Evolutionary conservation across 192 early-diverging fungal genomes (phyloP).

Genomic region (Coemansia asiatica): DNA sequence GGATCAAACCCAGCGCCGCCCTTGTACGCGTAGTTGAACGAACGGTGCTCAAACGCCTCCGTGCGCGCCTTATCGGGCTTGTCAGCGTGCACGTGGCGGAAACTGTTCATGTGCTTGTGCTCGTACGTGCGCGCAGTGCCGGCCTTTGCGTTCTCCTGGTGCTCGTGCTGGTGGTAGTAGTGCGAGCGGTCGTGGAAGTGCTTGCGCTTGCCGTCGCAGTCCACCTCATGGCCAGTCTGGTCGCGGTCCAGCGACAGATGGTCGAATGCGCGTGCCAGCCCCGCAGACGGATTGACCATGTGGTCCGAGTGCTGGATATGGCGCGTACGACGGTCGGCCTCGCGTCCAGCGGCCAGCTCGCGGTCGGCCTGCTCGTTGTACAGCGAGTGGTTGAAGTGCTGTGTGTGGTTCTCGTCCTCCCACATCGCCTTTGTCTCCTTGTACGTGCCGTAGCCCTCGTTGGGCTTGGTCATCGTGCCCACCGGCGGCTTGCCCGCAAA

Average conservation of each 20-base stretch:
- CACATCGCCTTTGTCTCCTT: conserved; percentile 58
- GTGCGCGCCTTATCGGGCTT: conserved; percentile 56
- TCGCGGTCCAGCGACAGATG: conserved; percentile 55
- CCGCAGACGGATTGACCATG: conserved; percentile 51
- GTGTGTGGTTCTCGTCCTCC: conserved; percentile 58
- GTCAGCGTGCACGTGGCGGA: conserved; percentile 52
- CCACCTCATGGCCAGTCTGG: conserved; percentile 56
- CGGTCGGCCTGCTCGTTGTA: conserved; percentile 58
- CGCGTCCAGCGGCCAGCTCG: conserved; percentile 38
- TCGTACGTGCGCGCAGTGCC: conserved; percentile 56
- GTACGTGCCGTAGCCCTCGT: conserved; percentile 58
- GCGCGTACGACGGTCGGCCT: conserved; percentile 51
- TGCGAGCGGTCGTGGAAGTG: conserved; percentile 57
- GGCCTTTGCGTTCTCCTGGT: conserved; percentile 56
- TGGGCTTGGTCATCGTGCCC: conserved; percentile 52
- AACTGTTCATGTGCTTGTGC: conserved; percentile 60
- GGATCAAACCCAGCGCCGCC: conserved; percentile 56
- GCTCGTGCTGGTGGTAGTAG: conserved; percentile 61
- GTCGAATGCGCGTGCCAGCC: conserved; percentile 55
- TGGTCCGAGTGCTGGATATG: conserved; percentile 57
- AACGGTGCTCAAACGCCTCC: conserved; percentile 57
- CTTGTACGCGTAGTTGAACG: conserved; percentile 59
- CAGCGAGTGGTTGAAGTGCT: conserved; percentile 59
- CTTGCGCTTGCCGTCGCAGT: conserved; percentile 48
- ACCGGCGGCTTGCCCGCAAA: conserved; percentile 49